Evolutionary conservation across 2,329 filamentous ascomycete species (phyloP).

Genomic region (Ophiostoma sp.): DNA sequence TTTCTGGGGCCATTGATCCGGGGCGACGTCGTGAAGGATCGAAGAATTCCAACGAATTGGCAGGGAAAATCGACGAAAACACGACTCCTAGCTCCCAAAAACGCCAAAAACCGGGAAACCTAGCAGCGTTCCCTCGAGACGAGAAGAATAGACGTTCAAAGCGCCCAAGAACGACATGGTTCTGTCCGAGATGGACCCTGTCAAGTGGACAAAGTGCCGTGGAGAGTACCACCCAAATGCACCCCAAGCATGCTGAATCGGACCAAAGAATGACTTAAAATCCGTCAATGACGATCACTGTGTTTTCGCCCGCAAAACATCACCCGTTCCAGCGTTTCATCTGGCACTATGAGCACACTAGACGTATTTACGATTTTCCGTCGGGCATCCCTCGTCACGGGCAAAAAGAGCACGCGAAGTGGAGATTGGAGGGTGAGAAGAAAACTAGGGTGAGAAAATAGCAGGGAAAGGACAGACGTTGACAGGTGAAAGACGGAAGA

Average conservation of each 20-base stretch:
- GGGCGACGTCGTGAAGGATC: not conserved
- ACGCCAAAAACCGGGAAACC: not conserved
- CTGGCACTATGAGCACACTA: not conserved
- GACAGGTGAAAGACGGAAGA: not conserved
- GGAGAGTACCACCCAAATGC: not conserved
- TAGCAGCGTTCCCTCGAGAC: not conserved
- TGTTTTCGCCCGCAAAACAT: not conserved
- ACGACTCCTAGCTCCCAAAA: too few species aligned
- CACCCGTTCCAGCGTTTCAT: not conserved
- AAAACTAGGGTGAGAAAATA: not conserved
- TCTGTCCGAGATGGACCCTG: not conserved
- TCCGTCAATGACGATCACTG: not conserved
- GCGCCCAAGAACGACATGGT: too few species aligned
- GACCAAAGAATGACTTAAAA: too few species aligned
- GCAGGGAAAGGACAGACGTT: too few species aligned
- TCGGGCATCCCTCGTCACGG: conserved; percentile 4
- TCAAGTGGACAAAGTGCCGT: not conserved
- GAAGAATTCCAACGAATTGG: too few species aligned
- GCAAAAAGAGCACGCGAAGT: not conserved
- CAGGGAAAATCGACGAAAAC: not conserved
- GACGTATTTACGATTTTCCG: not conserved
- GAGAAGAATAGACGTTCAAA: not conserved
- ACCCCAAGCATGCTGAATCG: not conserved
- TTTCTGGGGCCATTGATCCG: not conserved
- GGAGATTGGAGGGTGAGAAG: not conserved